phyloP scores from a whole-genome alignment of 148 eudicot species.

The Amaranthus cruentus region DNA sequence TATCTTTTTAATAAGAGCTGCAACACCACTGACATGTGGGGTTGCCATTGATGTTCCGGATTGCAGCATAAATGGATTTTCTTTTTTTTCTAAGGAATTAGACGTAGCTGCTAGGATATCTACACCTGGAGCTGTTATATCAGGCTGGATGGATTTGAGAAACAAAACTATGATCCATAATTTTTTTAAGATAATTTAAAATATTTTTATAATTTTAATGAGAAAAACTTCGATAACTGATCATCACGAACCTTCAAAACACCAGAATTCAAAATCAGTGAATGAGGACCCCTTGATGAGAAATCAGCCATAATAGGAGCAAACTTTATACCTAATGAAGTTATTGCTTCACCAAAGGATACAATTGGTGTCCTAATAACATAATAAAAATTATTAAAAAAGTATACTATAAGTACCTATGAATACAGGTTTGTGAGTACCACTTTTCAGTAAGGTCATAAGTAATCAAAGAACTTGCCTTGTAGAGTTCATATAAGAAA shows the following conservation, averaged over 20 bases:
- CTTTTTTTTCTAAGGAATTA: slow-evolving; percentile 21
- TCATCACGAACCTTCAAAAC: slow-evolving; percentile 41
- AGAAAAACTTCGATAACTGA: too few relatives aligned
- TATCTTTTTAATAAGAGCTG: slow-evolving; percentile 51
- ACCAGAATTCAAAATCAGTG: slow-evolving; percentile 19
- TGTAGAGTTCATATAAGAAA: slow-evolving; percentile 6
- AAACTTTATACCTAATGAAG: neutral
- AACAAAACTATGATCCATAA: too few relatives aligned
- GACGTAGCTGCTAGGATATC: slow-evolving; percentile 52
- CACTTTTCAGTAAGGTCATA: too few relatives aligned
- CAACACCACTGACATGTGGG: slow-evolving; percentile 54
- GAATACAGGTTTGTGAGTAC: too few relatives aligned
- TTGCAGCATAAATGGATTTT: slow-evolving; percentile 25
- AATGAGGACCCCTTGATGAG: slow-evolving; percentile 60
- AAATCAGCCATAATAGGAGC: slow-evolving; percentile 20
- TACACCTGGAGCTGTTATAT: slow-evolving; percentile 59
- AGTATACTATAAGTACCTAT: too few relatives aligned
- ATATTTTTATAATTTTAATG: too few relatives aligned
- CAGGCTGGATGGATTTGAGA: slow-evolving; percentile 34
- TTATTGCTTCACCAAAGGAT: neutral
- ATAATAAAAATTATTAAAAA: neutral
- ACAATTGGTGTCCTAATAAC: neutral
- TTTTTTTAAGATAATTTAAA: neutral
- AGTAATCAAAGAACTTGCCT: neutral
- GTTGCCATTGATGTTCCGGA: slow-evolving; percentile 71